Evolutionary conservation across 441 rosid genomes (phyloP).

Genomic region (Populus tomentosa): DNA sequence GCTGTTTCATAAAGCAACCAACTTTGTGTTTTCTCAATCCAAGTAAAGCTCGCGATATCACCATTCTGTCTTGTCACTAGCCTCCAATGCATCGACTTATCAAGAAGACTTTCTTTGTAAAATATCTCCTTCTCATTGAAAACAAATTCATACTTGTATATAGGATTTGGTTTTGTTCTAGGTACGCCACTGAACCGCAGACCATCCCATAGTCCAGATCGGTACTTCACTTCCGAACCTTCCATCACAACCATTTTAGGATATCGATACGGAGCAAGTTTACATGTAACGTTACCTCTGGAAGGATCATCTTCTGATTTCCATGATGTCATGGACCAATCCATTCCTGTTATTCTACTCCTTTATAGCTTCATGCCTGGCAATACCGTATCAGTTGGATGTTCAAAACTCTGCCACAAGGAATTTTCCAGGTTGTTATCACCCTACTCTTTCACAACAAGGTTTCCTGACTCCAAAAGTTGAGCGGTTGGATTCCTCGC

Average conservation of each 20-base stretch:
- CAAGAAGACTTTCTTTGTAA: neutral
- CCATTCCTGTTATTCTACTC: constrained; percentile 5
- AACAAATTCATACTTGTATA: neutral
- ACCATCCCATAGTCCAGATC: constrained; percentile 16
- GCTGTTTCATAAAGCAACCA: too few relatives aligned
- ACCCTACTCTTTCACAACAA: neutral
- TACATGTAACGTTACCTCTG: neutral
- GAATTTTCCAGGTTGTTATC: neutral
- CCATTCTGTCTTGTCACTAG: neutral
- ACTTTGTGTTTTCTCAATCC: too few relatives aligned
- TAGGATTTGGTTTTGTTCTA: neutral
- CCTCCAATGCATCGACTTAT: neutral
- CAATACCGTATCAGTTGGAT: constrained; percentile 12
- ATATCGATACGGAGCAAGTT: constrained; percentile 2
- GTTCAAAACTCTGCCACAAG: constrained; percentile 24
- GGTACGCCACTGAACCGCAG: neutral
- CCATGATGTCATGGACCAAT: constrained; percentile 24
- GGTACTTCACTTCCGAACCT: neutral
- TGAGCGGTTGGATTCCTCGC: neutral
- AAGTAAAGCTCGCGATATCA: too few relatives aligned
- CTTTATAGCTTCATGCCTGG: constrained; percentile 24
- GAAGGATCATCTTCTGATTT: constrained; percentile 18
- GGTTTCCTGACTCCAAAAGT: neutral
- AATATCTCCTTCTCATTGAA: neutral
- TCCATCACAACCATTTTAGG: neutral